Percentiles rank a stretch among this genome's conserved stretches.
These are phyloP conservation scores for Astrothelium macrocarpum DNA, from an alignment of 495 filamentous ascomycete species.

Conservation along the genomic window DNA sequence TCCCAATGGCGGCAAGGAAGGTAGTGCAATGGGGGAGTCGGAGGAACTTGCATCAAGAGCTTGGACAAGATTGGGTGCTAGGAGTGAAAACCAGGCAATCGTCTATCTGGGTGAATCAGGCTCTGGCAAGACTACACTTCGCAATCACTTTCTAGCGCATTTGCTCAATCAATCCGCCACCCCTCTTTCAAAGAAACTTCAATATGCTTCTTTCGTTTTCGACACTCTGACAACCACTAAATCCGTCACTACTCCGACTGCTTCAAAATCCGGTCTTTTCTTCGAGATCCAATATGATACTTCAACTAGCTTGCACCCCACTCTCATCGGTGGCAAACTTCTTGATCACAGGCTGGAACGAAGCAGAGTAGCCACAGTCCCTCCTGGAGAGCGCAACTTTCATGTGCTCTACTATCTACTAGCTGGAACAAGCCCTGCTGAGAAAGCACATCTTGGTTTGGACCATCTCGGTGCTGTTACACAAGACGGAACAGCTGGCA, in stretches of 20 bases:
- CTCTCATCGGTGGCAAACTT: conserved; percentile 85
- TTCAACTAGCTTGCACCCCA: conserved; percentile 64
- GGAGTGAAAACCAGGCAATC: conserved; percentile 85
- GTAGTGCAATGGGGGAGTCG: conserved; percentile 75
- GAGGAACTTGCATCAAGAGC: conserved; percentile 82
- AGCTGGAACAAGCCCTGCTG: conserved; percentile 79
- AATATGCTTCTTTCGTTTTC: conserved; percentile 87
- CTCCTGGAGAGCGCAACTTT: conserved; percentile 92
- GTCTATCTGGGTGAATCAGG: conserved; percentile 95
- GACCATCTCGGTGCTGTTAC: conserved; percentile 42
- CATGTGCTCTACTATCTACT: conserved; percentile 93
- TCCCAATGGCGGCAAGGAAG: conserved; percentile 77
- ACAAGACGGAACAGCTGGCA: conserved; percentile 32
- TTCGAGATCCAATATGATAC: conserved; percentile 95
- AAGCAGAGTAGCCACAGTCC: conserved; percentile 79
- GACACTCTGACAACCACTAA: conserved; percentile 97
- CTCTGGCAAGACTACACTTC: conserved; percentile 88
- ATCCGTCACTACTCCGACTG: conserved; percentile 85
- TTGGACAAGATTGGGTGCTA: conserved; percentile 73
- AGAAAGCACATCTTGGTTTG: conserved; percentile 82
- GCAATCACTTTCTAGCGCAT: conserved; percentile 74
- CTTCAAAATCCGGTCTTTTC: conserved; percentile 90
- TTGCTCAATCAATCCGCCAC: conserved; percentile 82
- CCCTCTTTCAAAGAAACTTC: conserved; percentile 83
- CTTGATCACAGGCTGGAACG: conserved; percentile 88